Base-by-base conservation (phyloP, 2,329 filamentous ascomycete genomes). In the Arachnomyces sp. region DNA sequence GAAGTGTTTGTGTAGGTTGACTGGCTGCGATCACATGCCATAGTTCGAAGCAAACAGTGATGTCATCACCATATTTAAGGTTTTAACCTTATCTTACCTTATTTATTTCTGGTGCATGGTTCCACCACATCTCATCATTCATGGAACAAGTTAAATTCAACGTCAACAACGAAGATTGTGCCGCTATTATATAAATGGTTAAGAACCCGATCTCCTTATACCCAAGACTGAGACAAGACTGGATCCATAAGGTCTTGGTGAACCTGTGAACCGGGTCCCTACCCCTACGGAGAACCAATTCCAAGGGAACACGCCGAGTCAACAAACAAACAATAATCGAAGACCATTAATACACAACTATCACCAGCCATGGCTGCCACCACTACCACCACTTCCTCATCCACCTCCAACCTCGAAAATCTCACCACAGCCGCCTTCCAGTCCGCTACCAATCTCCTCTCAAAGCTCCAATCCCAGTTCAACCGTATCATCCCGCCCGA, bases 401-500 rank as follows among this genome's bases (percentile, higher is more conserved):
- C 20, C 7, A 28, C 42, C 13, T 13, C 31, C 13, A 34, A 8
- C 40, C 25, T 25, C 33, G 32, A 33, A 28, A 30, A 13, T 4
- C 4, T 31, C 33, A 14, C 13, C 39, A 7, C 7, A 29, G n/a
- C 18, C 35, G 18, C 38, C 29, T 29, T 36, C 34, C 11, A 33
- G 15, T 17, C 30, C 40, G 16, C 32, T 9, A 11, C 12, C n/a
- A 11, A 28, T 31, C 18, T 42, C 39, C 31, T 46, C 12, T 32
- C 42, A 15, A 35, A 35, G n/a, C 20, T 50, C 28, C 43, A 40
- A 37, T 36, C 35, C 39, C 43, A 43, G 15, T 49, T 79, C 25
- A 68, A 81, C 51, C 58, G 59, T 29, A 51, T 77, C 40, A 67
- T 86, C 32, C 73, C 77, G 33, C 79, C 81, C 0, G 65, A 76